These are phyloP conservation scores for Cyberlindnera euphorbiae DNA, from an alignment of 805 yeast genomes.

Conservation along the genomic window DNA sequence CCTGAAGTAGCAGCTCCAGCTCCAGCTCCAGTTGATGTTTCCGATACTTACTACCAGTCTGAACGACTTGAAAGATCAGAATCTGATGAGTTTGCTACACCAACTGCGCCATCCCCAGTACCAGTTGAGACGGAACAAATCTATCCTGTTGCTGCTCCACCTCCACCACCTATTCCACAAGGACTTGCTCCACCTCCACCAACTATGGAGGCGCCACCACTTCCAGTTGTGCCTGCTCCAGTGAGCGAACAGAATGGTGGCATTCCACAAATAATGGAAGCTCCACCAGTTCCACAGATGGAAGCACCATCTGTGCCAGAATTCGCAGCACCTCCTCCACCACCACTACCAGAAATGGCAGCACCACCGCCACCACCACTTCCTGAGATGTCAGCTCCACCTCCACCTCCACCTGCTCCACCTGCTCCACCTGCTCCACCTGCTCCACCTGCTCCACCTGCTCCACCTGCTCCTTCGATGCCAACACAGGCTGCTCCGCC, in stretches of 20 bases:
- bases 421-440: slow-evolving; percentile 24
- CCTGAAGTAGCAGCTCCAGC: slow-evolving; percentile 30
- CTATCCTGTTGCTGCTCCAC: slow-evolving; percentile 26
- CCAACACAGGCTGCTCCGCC: slow-evolving; percentile 9
- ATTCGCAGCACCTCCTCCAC: slow-evolving; percentile 27
- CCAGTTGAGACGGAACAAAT: slow-evolving; percentile 19
- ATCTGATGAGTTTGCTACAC: slow-evolving; percentile 15
- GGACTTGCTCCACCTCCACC: slow-evolving; percentile 24
- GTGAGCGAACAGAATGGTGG: too few species aligned
- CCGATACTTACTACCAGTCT: too few species aligned
- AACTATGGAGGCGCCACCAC: slow-evolving; percentile 29
- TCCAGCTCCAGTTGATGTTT: too few species aligned
- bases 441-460: slow-evolving; percentile 22
- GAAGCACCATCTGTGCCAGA: not conserved
- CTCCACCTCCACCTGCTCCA: slow-evolving; percentile 27
- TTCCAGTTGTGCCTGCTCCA: slow-evolving; percentile 11
- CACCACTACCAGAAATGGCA: slow-evolving; percentile 16
- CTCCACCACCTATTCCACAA: slow-evolving; percentile 34
- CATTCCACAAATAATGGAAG: too few species aligned
- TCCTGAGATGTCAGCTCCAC: slow-evolving; percentile 6
- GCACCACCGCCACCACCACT: slow-evolving; percentile 31
- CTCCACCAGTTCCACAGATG: too few species aligned
- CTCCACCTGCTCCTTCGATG: slow-evolving; percentile 11
- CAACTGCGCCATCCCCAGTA: slow-evolving; percentile 26
- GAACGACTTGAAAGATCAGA: slow-evolving; percentile 2